Conservation (phyloP, 495 filamentous ascomycete genomes). For the Gamarada debralockiae region DNA sequence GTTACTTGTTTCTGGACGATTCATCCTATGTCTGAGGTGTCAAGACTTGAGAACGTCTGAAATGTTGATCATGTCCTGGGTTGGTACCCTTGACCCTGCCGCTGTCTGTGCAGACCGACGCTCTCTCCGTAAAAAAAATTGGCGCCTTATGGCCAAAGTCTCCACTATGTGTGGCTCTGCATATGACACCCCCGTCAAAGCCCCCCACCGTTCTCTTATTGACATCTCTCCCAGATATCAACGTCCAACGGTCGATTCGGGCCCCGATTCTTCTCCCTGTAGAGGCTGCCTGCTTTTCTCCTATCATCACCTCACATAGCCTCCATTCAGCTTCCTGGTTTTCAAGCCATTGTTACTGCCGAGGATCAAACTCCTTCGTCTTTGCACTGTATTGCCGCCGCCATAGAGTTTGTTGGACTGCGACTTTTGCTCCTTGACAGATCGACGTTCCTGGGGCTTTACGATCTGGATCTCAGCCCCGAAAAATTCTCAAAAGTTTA, state of each 20-base stretch:
- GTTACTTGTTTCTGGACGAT: no score
- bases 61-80: no score
- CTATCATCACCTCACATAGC: background rate
- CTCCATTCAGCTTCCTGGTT: background rate
- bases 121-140: no score
- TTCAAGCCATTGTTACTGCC: conserved; percentile 3
- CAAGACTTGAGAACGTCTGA: no score
- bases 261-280: background rate
- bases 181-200: no score
- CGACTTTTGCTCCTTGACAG: background rate
- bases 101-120: no score
- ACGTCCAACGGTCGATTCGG: background rate
- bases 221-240: background rate
- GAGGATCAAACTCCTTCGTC: conserved; percentile 9
- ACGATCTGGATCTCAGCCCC: background rate
- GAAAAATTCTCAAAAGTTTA: background rate
- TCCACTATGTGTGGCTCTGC: no score
- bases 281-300: background rate
- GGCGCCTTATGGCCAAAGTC: no score
- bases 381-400: background rate
- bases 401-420: background rate
- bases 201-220: no score
- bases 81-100: no score
- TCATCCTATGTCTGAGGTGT: no score
- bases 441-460: background rate